Base-by-base conservation (phyloP, 805 yeast genomes). In the Candida cerambycidarum region DNA sequence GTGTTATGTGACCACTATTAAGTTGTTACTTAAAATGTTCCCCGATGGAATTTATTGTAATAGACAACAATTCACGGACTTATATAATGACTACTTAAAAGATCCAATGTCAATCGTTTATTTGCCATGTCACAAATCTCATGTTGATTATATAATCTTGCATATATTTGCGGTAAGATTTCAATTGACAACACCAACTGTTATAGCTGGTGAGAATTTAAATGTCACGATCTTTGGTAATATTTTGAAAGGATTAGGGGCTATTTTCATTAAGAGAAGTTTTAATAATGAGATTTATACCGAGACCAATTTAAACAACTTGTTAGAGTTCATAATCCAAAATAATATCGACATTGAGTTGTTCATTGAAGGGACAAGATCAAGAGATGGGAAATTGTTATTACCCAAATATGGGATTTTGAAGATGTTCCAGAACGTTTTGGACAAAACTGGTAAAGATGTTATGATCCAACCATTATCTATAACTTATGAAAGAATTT, bases 131-230 rank as follows among this genome's bases (percentile, higher is more conserved):
- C 85, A 80, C 59, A 78, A 78, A 55, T 75, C 82, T 9, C 85
- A 80, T 54, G 63, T 79, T 31, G 85, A 80, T 57, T 80, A 80
- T 55, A 77, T 80, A 39, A 73, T 80, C 41, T 53, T 80, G 38
- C 84, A 80, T 51, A 65, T 78, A 41, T 61, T 78, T 24, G 67
- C 78, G 45, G 69, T 78, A 50, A 61, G 84, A 25, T 69, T 79
- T 49, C 79, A 78, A 19, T 57, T 80, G 42, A 66, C 82, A 3
- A 57, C 71, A 9, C 85, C 85, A 1, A 59, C 73, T 4, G 82
- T 80, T 5, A 76, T 80, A 28, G 85, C 85, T 1, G 85, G 85
- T n/a, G 84, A 80, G 38, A 80, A 80, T 55, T 70, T 80, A 53
- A 79, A 80, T 51, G 79, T 80, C 34, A 77, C 82, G 1, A 61